Conservation (phyloP, 352 stramenopile species). For the Globisporangium mamillatum region DNA sequence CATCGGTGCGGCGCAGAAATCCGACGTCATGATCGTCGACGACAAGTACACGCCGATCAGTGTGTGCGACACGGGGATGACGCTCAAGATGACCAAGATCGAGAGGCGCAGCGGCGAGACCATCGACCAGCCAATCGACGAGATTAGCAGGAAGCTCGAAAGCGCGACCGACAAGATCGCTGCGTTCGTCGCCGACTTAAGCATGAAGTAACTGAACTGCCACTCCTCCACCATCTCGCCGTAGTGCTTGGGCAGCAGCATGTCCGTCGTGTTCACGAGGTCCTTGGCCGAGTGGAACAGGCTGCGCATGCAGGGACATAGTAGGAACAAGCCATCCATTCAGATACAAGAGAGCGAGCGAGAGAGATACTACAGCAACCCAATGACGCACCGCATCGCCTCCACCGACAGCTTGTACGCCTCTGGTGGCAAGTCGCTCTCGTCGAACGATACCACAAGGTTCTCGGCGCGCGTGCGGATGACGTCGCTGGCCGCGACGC, state of each 20-base stretch:
- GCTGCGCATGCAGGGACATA: conserved; percentile 13
- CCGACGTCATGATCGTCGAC: conserved; percentile 76
- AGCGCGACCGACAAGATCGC: conserved; percentile 74
- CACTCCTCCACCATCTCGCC: conserved; percentile 50
- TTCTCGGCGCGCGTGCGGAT: conserved; percentile 50
- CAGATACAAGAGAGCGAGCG: not conserved
- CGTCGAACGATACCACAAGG: conserved; percentile 69
- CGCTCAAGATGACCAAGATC: conserved; percentile 73
- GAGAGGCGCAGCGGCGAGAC: conserved; percentile 64
- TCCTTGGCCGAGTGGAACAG: conserved; percentile 58
- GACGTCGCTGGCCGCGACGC: conserved; percentile 31
- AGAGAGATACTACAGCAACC: not conserved
- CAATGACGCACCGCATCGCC: conserved; percentile 34
- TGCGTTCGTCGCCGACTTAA: conserved; percentile 78
- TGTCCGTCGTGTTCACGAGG: conserved; percentile 44
- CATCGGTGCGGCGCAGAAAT: conserved; percentile 71
- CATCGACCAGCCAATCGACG: conserved; percentile 81
- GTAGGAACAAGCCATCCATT: not conserved
- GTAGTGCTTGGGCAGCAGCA: conserved; percentile 60
- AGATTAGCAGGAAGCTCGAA: conserved; percentile 75
- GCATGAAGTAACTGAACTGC: conserved; percentile 76
- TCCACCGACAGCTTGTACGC: conserved; percentile 69
- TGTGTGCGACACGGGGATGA: conserved; percentile 78
- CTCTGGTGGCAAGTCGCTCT: conserved; percentile 55
- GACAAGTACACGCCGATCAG: conserved; percentile 76